Evolutionary conservation across 2,329 filamentous ascomycete species (phyloP).

Genomic region (Periglandula ipomoeae): DNA sequence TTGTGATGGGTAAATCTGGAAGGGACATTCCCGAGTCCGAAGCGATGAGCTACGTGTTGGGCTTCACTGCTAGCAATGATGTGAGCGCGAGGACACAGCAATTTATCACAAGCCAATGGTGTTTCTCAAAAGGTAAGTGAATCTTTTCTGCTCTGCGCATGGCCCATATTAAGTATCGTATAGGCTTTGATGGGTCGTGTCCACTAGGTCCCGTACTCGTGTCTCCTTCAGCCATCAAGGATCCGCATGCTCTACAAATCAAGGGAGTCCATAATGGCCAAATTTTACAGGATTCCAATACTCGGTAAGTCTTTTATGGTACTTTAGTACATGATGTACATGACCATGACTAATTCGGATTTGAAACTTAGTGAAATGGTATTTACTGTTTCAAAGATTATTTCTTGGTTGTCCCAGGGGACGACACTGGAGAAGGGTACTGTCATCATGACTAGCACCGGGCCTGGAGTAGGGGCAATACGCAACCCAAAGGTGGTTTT

Average conservation of each 20-base stretch:
- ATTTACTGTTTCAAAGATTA: conserved; percentile 46
- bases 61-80: conserved; percentile 31
- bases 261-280: conserved; percentile 25
- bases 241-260: conserved; percentile 22
- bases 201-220: conserved; percentile 34
- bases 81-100: conserved; percentile 27
- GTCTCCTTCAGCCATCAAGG: conserved; percentile 17
- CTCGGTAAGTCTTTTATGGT: conserved; percentile 11
- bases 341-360: not conserved
- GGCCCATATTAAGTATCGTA: too few relatives aligned
- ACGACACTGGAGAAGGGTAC: conserved; percentile 52
- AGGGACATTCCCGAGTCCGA: conserved; percentile 26
- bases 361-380: conserved; percentile 35
- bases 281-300: conserved; percentile 27
- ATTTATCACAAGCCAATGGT: conserved; percentile 29
- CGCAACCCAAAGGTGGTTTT: conserved; percentile 29
- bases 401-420: conserved; percentile 48
- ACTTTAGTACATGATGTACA: not conserved
- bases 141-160: too few relatives aligned
- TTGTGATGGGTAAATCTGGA: conserved; percentile 31
- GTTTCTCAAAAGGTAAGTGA: conserved; percentile 30
- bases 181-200: conserved; percentile 37
- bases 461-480: conserved; percentile 30
- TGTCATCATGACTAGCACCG: conserved; percentile 54
- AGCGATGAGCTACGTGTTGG: conserved; percentile 30